These are phyloP conservation scores for Hanseniaspora hatyaiensis DNA, from an alignment of 805 yeast genomes.

Conservation along the genomic window DNA sequence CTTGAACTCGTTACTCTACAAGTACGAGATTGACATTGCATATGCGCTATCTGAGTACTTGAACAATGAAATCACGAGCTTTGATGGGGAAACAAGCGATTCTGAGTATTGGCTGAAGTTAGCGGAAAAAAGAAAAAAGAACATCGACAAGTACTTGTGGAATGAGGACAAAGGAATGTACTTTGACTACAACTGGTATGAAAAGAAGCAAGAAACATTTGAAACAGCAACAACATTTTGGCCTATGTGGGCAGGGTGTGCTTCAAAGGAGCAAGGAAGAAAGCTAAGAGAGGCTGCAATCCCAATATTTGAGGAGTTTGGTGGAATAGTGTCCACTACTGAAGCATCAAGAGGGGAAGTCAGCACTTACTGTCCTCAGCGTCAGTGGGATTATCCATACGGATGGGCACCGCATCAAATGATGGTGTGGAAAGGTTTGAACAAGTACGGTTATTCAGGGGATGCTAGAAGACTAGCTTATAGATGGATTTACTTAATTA, in stretches of 20 bases:
- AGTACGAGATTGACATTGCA: slow-evolving; percentile 81
- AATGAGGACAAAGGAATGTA: slow-evolving; percentile 64
- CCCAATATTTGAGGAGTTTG: slow-evolving; percentile 64
- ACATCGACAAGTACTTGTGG: slow-evolving; percentile 68
- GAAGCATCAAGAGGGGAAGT: slow-evolving; percentile 59
- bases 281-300: slow-evolving; percentile 46
- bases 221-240: slow-evolving; percentile 86
- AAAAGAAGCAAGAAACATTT: slow-evolving; percentile 45
- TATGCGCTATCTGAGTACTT: slow-evolving; percentile 45
- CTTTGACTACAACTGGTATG: slow-evolving; percentile 69
- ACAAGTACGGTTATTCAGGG: slow-evolving; percentile 54
- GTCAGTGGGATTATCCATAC: slow-evolving; percentile 97
- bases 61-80: slow-evolving; percentile 35
- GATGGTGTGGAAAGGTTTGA: slow-evolving; percentile 79
- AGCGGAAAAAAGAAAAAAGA: slow-evolving; percentile 43
- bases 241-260: slow-evolving; percentile 77
- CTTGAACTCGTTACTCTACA: slow-evolving; percentile 71
- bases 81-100: slow-evolving; percentile 34
- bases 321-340: slow-evolving; percentile 84
- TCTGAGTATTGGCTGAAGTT: slow-evolving; percentile 50
- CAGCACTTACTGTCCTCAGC: slow-evolving; percentile 58
- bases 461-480: slow-evolving; percentile 62
- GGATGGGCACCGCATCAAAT: slow-evolving; percentile 99
- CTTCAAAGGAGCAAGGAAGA: slow-evolving; percentile 58
- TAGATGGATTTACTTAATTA: slow-evolving; percentile 84